Evolutionary conservation across 2,329 filamentous ascomycete species (phyloP).

Genomic region (Pestalotiopsis sp.): DNA sequence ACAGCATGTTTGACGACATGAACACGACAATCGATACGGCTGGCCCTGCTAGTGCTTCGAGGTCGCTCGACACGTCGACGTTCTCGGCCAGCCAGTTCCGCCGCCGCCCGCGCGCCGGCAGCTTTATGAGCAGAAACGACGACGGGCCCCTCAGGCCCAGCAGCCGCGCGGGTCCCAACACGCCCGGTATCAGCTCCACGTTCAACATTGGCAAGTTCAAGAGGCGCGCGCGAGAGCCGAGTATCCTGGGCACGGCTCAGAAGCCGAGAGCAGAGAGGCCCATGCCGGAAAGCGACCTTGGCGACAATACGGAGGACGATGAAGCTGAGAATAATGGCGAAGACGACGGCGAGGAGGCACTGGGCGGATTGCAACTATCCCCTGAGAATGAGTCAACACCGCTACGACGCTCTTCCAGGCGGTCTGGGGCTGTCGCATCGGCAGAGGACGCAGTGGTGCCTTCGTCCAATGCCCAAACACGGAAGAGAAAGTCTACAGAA

Average conservation of each 20-base stretch:
- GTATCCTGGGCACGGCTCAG: constrained; percentile 57
- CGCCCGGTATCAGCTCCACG: constrained; percentile 33
- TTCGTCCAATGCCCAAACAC: constrained; percentile 37
- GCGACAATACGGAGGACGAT: constrained; percentile 41
- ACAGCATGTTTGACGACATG: constrained; percentile 32
- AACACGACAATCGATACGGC: constrained; percentile 30
- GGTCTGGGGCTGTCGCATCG: constrained; percentile 23
- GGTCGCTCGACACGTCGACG: constrained; percentile 31
- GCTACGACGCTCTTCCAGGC: constrained; percentile 48
- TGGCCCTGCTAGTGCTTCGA: constrained; percentile 27
- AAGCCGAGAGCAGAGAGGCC: constrained; percentile 34
- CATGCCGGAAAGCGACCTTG: constrained; percentile 28
- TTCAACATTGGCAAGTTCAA: constrained; percentile 59
- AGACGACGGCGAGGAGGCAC: constrained; percentile 26
- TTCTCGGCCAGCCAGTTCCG: constrained; percentile 30
- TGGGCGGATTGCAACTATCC: constrained; percentile 52
- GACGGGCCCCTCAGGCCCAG: constrained; percentile 33
- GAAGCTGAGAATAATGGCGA: constrained; percentile 45
- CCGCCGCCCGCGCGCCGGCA: constrained; percentile 31
- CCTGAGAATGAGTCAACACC: constrained; percentile 71
- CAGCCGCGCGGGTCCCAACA: constrained; percentile 32
- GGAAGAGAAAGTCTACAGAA: constrained; percentile 59
- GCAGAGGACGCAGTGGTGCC: constrained; percentile 24
- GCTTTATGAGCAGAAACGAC: constrained; percentile 29
- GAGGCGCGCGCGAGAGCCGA: constrained; percentile 58